Base-by-base conservation (phyloP, 1,139 yeast genomes). In the Komagataea norvegica region DNA sequence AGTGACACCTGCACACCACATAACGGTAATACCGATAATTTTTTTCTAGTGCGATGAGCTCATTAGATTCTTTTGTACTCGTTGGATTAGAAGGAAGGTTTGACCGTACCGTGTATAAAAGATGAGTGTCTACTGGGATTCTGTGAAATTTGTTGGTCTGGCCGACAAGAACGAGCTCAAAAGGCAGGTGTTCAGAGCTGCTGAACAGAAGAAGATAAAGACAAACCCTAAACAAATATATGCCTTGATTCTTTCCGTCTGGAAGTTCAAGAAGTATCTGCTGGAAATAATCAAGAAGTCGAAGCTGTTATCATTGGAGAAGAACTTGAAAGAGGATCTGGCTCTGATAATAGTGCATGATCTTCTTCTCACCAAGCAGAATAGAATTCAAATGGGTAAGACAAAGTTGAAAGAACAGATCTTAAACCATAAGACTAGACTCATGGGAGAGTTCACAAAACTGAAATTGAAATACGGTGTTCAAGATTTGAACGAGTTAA, bases 311-410 rank as follows among this genome's bases (percentile, higher is more conserved):
- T 60, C 64, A 31, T 60, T 61, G 6, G 79, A 70, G 61, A 77
- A 65, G 60, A 55, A 64, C 47, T 41, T 67, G 55, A 46, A 55
- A 51, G 54, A 66, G 64, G 31, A 46, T 3, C 58, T 85, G 38
- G 74, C 85, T 2, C 47, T 77, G 36, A 62, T 91, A 14, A 63
- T 91, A 60, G 79, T 82, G 1, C 94, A 91, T 56, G 98, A 91
- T 62, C 64, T 88, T 41, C 60, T 91, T 7, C 72, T 91, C 44
- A 75, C 93, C 6, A 72, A 78, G 44, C 70, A 77, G 22, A 95
- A 95, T 8, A 65, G 96, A 45, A 84, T 91, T 42, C 93, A 87
- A 55, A 82, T 88, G 70, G 94, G 94, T 6, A 88, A 88, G 52
- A 89, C 84, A 44, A 86, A 91, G 0, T 70, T 87, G 42, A 91